These are phyloP conservation scores for Neopestalotiopsis rosae DNA, from an alignment of 2,329 filamentous ascomycete species.

Conservation along the genomic window DNA sequence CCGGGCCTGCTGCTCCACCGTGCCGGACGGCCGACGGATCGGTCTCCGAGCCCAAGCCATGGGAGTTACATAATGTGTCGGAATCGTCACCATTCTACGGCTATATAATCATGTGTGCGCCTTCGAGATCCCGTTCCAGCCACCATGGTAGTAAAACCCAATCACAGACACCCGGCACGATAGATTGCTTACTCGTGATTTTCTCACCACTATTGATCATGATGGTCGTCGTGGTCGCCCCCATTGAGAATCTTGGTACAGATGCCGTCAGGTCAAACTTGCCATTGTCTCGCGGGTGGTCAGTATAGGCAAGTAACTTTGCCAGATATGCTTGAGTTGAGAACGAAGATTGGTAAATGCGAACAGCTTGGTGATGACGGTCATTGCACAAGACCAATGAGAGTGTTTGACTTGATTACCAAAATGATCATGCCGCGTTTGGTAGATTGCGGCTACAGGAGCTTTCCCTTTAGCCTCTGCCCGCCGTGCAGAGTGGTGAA, in stretches of 20 bases:
- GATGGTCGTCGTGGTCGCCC: no score
- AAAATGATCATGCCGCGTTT: not conserved
- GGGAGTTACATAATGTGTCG: not conserved
- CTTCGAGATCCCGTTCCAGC: no score
- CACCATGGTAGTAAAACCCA: no score
- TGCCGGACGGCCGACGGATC: constrained; percentile 8
- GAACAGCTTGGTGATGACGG: not conserved
- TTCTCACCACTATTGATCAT: no score
- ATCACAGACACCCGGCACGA: no score
- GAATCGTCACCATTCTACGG: not conserved
- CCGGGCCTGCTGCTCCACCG: constrained; percentile 15
- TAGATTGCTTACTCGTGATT: no score
- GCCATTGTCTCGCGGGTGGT: no score
- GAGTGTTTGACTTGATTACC: not conserved
- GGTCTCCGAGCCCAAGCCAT: not conserved
- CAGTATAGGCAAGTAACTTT: no score
- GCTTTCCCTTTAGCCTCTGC: not conserved
- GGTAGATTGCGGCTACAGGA: constrained; percentile 6
- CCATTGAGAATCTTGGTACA: no score
- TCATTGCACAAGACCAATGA: not conserved
- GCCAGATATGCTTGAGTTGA: not conserved
- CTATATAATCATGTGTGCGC: not conserved
- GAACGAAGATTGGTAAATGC: not conserved
- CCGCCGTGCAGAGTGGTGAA: constrained; percentile 8
- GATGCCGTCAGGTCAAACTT: no score